A percentile compares a stretch with the other conserved stretches of the same genome.
These are phyloP conservation scores for Triticum aestivum DNA, from an alignment of 176 grass and related monocot species.

Conservation along the genomic window IWGSC_CS_RefSeq_v2.1 NC_057806.1:469525089-469525588, in stretches of 20 bases:
- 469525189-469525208: constrained; percentile 67
- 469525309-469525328: not conserved
- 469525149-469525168: constrained; percentile 69
- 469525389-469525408: not conserved
- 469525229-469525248: constrained; percentile 74
- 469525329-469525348: not conserved
- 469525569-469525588: too few species aligned
- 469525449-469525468: not conserved
- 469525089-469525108: constrained; percentile 70
- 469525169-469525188: constrained; percentile 65
- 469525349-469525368: not conserved
- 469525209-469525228: constrained; percentile 58
- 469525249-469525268: constrained; percentile 53
- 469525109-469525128: constrained; percentile 67
- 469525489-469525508: too few species aligned
- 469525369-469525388: not conserved
- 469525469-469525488: not conserved
- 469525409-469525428: not conserved
- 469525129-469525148: constrained; percentile 72
- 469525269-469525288: constrained; percentile 69
- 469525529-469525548: too few species aligned
- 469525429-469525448: not conserved
- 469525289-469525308: constrained; percentile 52
- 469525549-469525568: too few species aligned
- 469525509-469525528: too few species aligned